Evolutionary conservation across 169 alveolate genomes (phyloP).

Genomic region (Amoebophrya sp.): DNA sequence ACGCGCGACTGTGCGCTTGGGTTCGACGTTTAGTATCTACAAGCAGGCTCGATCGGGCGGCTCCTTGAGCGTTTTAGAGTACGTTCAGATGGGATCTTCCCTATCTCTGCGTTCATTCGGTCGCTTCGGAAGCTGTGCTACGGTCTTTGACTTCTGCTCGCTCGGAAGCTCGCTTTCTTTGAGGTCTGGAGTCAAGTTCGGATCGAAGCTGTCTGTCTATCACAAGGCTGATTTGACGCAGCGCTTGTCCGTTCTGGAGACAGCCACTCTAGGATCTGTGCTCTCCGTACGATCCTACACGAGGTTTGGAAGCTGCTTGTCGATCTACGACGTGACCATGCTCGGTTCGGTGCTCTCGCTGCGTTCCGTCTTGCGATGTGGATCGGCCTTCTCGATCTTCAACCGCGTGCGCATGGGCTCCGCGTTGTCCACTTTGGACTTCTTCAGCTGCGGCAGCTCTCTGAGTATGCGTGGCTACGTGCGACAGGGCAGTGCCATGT

Average conservation of each 20-base stretch:
- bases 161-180: background rate
- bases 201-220: background rate
- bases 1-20: background rate
- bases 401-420: background rate
- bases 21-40: background rate
- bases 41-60: background rate
- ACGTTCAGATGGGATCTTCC: background rate
- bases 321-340: background rate
- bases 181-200: background rate
- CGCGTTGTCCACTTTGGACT: no score
- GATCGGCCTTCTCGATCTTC: background rate
- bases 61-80: background rate
- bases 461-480: background rate
- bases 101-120: background rate
- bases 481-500: background rate
- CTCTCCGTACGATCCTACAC: background rate
- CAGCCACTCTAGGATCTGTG: conserved; percentile 14
- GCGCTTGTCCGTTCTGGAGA: conserved; percentile 24
- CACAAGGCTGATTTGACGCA: background rate
- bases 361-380: background rate
- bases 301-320: conserved; percentile 24
- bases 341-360: background rate
- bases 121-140: background rate
- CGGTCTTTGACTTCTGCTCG: background rate
- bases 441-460: background rate